These are phyloP conservation scores for Cryptosporidium ubiquitum DNA, from an alignment of 169 alveolate genomes.

Conservation along the genomic window DNA sequence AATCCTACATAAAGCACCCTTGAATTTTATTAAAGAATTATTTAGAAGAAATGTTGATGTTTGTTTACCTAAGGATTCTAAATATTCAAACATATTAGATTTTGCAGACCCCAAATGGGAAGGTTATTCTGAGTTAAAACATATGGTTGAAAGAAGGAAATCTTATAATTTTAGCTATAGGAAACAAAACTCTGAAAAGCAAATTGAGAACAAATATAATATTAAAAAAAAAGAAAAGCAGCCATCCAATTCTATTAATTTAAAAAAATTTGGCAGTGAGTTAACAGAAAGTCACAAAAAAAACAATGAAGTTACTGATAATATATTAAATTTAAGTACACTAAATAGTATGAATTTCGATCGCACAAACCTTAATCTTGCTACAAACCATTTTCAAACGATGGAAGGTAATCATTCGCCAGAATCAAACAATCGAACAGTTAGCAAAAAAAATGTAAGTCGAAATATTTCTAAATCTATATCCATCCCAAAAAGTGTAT, in stretches of 20 bases:
- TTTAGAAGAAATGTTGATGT: slow-evolving; percentile 19
- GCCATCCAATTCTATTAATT: not conserved
- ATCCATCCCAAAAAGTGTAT: not conserved
- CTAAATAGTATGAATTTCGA: not conserved
- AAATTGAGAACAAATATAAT: not conserved
- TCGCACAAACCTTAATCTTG: not conserved
- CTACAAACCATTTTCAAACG: not conserved
- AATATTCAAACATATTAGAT: not conserved
- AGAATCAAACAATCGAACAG: not conserved
- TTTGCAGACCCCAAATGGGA: slow-evolving; percentile 43
- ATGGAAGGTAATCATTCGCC: not conserved
- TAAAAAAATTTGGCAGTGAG: not conserved
- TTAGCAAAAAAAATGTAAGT: not conserved
- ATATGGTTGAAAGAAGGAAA: not conserved
- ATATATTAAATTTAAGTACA: too few species aligned
- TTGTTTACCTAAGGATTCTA: slow-evolving; percentile 27
- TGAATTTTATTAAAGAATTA: slow-evolving; percentile 1
- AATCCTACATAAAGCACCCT: slow-evolving; percentile 9
- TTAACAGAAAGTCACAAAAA: not conserved
- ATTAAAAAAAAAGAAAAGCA: not conserved
- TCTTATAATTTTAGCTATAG: not conserved
- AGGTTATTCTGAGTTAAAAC: slow-evolving; percentile 35
- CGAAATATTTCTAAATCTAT: not conserved
- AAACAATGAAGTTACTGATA: not conserved
- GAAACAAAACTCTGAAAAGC: not conserved